Conservation (phyloP, 352 stramenopile genomes). For the Peronospora belbahrii region DNA sequence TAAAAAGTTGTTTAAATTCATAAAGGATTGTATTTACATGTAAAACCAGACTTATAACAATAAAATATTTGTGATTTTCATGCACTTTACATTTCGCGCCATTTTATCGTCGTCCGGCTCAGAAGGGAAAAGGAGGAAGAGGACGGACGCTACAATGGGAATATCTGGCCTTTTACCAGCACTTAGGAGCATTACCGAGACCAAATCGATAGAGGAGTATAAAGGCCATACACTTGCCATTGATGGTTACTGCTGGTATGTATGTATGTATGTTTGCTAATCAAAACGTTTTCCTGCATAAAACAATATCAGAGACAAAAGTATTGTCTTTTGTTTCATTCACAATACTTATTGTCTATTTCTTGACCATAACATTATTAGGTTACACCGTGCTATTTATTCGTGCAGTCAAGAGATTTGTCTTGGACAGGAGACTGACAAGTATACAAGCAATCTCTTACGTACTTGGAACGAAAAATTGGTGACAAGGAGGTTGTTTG, state of each 20-base stretch:
- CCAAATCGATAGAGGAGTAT: conserved; percentile 47
- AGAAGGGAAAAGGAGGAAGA: conserved; percentile 12
- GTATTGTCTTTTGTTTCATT: too few relatives aligned
- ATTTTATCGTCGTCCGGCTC: conserved; percentile 26
- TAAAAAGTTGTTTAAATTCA: too few relatives aligned
- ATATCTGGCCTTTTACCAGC: conserved; percentile 52
- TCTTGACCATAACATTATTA: conserved; percentile 18
- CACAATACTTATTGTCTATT: too few relatives aligned
- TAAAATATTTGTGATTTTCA: too few relatives aligned
- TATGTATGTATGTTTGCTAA: too few relatives aligned
- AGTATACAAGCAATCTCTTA: conserved; percentile 29
- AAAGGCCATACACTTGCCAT: conserved; percentile 59
- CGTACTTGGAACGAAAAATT: neutral
- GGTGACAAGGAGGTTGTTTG: conserved; percentile 3
- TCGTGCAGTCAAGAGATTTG: conserved; percentile 68
- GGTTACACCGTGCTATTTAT: conserved; percentile 76
- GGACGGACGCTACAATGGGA: conserved; percentile 27
- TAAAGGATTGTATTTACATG: neutral
- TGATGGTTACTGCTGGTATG: conserved; percentile 79
- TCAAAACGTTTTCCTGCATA: too few relatives aligned
- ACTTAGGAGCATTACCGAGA: conserved; percentile 73
- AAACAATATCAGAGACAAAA: too few relatives aligned
- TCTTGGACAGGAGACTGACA: conserved; percentile 57
- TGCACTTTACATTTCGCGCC: conserved; percentile 20
- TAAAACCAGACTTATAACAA: neutral